Evolutionary conservation across 140 eudicot species (phyloP), one percentile per base, ranked within the genome.

Genomic region (Bidens hawaiensis): DNA sequence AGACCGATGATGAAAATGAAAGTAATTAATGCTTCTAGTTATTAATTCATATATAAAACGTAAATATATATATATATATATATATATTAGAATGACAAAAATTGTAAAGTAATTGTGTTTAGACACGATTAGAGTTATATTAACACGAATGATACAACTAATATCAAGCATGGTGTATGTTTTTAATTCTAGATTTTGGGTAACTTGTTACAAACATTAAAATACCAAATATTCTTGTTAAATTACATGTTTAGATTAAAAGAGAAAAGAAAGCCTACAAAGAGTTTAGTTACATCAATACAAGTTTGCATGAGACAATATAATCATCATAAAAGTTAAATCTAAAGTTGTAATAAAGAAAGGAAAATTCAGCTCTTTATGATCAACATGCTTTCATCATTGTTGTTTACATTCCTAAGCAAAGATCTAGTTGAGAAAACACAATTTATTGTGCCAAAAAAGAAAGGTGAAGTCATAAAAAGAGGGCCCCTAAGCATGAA

Each of bases 361-460:
- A 52, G 34, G n/a, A n/a, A 64, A 45, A 27, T 33, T 57, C 46
- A 48, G 26, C 34, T 45, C 61, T 64, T 57, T 15, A 71, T 52
- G 46, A 41, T 64, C 28, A 62, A 62, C 76, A 72, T 72, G 67
- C 67, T 34, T 66, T 66, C 58, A 74, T 74, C 46, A 74, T 66
- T 74, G 79, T 67, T 74, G 55, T 52, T 74, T 74, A 66, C 69
- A 74, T 74, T 67, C 64, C 41, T 58, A 74, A 59, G 79, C 79
- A 66, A 74, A 47, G 51, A 67, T 74, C 64, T 58, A 36, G 74
- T 49, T 58, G 69, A 67, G 48, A 34, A 74, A 66, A 66, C 74
- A 59, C 69, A 69, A 67, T 67, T 67, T 59, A 50, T 67, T 60
- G 58, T 46, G 78, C 67, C 78, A 58, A 65, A 65, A 73, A 47